Conservation (phyloP, 1,139 yeast genomes). For the Zygosaccharomyces pseudobailii region DNA sequence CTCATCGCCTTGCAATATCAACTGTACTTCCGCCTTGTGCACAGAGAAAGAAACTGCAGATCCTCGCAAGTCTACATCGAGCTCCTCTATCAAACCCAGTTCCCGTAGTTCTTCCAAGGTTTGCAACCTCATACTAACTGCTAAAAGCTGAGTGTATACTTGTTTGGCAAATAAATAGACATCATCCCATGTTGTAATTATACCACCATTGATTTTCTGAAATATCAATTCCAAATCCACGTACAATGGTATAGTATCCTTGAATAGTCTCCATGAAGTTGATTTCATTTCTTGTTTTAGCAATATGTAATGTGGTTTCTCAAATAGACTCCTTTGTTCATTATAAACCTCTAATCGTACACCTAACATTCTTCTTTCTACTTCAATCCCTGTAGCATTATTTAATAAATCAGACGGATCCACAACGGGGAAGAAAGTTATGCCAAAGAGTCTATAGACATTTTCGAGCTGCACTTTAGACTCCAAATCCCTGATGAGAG, state of each 20-base stretch:
- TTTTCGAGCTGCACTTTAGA: slow-evolving; percentile 37
- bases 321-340: slow-evolving; percentile 27
- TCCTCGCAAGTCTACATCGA: slow-evolving; percentile 22
- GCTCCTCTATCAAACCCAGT: slow-evolving; percentile 13
- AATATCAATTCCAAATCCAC: slow-evolving; percentile 30
- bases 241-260: slow-evolving; percentile 43
- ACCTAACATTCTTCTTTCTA: slow-evolving; percentile 36
- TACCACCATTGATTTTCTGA: slow-evolving; percentile 15
- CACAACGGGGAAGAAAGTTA: slow-evolving; percentile 43
- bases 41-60: slow-evolving; percentile 19
- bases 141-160: slow-evolving; percentile 18
- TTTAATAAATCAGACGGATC: slow-evolving; percentile 34
- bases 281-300: slow-evolving; percentile 34
- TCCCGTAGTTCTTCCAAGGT: slow-evolving; percentile 15
- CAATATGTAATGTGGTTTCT: slow-evolving; percentile 41
- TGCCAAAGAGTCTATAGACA: slow-evolving; percentile 41
- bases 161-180: slow-evolving; percentile 27
- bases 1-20: slow-evolving; percentile 15
- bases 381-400: slow-evolving; percentile 13
- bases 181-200: slow-evolving; percentile 16
- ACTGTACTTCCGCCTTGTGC: slow-evolving; percentile 10
- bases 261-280: slow-evolving; percentile 37
- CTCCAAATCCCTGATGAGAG: slow-evolving; percentile 10
- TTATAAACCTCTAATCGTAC: slow-evolving; percentile 44
- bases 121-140: slow-evolving; percentile 14